A percentile compares a stretch with the other conserved stretches of the same genome.
These are phyloP conservation scores for Rhizopogon parksii DNA, from an alignment of 1,284 basidiomycete species.

Conservation along the genomic window DNA sequence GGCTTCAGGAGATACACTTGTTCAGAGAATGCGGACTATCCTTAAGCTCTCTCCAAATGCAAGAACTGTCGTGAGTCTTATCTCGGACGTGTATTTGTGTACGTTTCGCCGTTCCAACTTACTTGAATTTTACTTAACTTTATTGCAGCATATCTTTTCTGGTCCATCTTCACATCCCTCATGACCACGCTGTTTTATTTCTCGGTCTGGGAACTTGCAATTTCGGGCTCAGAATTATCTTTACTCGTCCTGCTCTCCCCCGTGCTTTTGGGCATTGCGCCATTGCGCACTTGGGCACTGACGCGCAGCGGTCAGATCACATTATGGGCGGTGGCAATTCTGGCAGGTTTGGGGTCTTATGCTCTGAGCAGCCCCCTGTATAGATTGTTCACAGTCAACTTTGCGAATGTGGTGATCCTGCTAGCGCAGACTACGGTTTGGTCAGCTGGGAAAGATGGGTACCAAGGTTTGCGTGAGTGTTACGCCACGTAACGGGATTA, in stretches of 20 bases:
- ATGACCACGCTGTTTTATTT: constrained; percentile 87
- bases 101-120: constrained; percentile 18
- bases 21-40: not conserved
- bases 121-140: constrained; percentile 1
- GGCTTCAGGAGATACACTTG: not conserved
- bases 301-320: constrained; percentile 43
- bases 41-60: not conserved
- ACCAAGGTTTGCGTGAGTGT: constrained; percentile 54
- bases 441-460: constrained; percentile 39
- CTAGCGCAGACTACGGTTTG: constrained; percentile 52
- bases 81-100: constrained; percentile 53
- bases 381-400: constrained; percentile 52
- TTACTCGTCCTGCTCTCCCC: constrained; percentile 67
- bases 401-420: constrained; percentile 46
- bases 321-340: constrained; percentile 39
- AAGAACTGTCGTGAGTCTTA: constrained; percentile 33
- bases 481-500: not conserved
- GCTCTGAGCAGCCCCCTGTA: constrained; percentile 46
- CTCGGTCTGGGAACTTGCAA: constrained; percentile 82
- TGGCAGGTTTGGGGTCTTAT: constrained; percentile 60
- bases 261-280: constrained; percentile 43
- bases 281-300: constrained; percentile 39
- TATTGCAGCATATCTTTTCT: constrained; percentile 73
- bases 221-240: constrained; percentile 72
- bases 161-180: constrained; percentile 82